Conservation (phyloP, 345 rosid species). For the Corchorus capsularis region DNA sequence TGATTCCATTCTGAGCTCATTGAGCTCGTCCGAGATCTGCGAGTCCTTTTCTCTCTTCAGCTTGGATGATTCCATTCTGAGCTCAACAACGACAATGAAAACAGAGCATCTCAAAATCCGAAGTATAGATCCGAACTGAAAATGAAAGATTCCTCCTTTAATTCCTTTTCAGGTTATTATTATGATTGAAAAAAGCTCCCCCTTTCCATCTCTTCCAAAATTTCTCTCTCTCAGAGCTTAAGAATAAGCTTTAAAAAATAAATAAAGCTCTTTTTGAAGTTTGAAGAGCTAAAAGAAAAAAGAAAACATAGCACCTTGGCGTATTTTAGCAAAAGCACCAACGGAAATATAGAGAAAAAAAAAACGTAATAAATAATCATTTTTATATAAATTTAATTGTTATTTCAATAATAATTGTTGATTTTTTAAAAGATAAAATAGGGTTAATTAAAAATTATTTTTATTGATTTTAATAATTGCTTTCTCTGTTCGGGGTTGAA, state of each 20-base stretch:
- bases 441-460: neutral
- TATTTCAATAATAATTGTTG: neutral
- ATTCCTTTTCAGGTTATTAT: neutral
- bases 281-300: conserved; percentile 26
- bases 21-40: conserved; percentile 22
- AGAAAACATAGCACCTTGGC: conserved; percentile 20
- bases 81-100: neutral
- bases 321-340: conserved; percentile 32
- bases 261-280: neutral
- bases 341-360: neutral
- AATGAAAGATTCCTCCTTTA: neutral
- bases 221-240: neutral
- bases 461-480: neutral
- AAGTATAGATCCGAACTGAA: neutral
- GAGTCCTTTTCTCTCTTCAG: conserved; percentile 36
- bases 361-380: neutral
- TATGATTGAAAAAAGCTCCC: neutral
- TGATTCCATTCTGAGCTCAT: conserved; percentile 23
- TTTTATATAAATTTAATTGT: no score
- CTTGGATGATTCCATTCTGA: conserved; percentile 28
- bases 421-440: neutral
- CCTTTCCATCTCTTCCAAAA: neutral
- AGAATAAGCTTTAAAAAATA: neutral
- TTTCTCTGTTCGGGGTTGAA: neutral
- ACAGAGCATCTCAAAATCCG: neutral